Base-by-base conservation (phyloP, 768 basidiomycete species). In the Hebeloma cylindrosporum region DNA sequence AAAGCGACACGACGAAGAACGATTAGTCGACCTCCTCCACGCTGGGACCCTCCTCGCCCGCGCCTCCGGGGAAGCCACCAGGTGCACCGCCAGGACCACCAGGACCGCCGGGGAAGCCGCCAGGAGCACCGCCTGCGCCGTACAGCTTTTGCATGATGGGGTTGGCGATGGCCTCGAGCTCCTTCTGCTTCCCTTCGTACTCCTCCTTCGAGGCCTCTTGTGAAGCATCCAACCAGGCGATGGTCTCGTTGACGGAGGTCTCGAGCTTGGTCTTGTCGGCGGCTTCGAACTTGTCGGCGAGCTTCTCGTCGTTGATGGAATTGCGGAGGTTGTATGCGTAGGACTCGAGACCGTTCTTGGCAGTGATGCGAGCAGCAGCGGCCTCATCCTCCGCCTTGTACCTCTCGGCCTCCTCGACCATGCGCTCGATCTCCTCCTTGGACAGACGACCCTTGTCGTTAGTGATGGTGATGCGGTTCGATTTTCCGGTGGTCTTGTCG, bases 361-460 rank as follows among this genome's bases (percentile, higher is more conserved):
- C 59, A 28, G 76, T 60, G 64, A 93, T 92, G 45, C 91, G 88
- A 40, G 83, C 72, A 47, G 88, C 83, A 29, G 89, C 90, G 20
- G 79, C 89, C 60, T 91, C 90, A 57, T 92, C 89, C 79, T 92
- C 90, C 51, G 82, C 85, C 71, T 86, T 92, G 78, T 93, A 94
- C 64, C 83, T 83, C 81, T 95, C 93, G 43, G 94, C 94, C 64
- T 96, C 94, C 49, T 67, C 63, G 32, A 97, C 91, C 94, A 98
- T 98, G 64, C 93, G 88, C 67, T 98, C 94, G 51, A 97, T 97
- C 64, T 97, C 94, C 68, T 97, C 94, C 74, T 95, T 91, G 52
- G 89, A 93, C 56, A 98, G 72, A 68, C 94, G 92, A 32, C 93
- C 93, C 75, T 97, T 94, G 76, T 96, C 93, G 67, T 93, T 93